Evolutionary conservation across 371 early-diverging fungal genomes (phyloP).

Genomic region (Apophysomyces elegans): DNA sequence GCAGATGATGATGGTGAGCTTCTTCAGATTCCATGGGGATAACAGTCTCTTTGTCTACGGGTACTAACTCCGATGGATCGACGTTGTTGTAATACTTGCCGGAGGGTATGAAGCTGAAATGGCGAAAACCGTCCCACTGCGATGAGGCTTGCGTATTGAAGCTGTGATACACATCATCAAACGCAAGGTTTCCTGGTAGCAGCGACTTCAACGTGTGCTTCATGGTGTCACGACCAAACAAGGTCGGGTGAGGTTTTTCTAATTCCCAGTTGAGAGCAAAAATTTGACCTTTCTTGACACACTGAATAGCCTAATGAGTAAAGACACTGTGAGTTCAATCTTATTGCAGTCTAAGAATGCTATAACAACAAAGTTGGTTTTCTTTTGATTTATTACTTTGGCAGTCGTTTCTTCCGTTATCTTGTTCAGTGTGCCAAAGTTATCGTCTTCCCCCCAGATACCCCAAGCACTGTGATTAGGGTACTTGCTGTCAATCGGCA

Average conservation of each 20-base stretch:
- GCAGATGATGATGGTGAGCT: neutral
- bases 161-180: constrained; percentile 20
- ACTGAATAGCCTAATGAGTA: constrained; percentile 13
- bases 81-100: constrained; percentile 16
- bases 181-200: neutral
- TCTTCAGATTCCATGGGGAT: neutral
- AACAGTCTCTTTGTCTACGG: neutral
- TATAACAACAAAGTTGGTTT: no score
- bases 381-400: constrained; percentile 22
- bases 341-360: no score
- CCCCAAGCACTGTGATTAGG: constrained; percentile 43
- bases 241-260: constrained; percentile 12
- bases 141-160: constrained; percentile 21
- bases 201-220: constrained; percentile 13
- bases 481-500: constrained; percentile 29
- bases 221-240: constrained; percentile 13
- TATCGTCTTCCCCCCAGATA: constrained; percentile 49
- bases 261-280: constrained; percentile 20
- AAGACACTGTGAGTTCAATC: neutral
- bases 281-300: constrained; percentile 13
- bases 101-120: constrained; percentile 7
- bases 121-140: constrained; percentile 26
- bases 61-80: neutral
- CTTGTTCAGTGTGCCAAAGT: constrained; percentile 44
- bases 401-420: constrained; percentile 38